Evolutionary conservation across 2,329 filamentous ascomycete genomes (phyloP), one percentile per base, ranked within the genome.

Genomic region (Verticillium nubilum): DNA sequence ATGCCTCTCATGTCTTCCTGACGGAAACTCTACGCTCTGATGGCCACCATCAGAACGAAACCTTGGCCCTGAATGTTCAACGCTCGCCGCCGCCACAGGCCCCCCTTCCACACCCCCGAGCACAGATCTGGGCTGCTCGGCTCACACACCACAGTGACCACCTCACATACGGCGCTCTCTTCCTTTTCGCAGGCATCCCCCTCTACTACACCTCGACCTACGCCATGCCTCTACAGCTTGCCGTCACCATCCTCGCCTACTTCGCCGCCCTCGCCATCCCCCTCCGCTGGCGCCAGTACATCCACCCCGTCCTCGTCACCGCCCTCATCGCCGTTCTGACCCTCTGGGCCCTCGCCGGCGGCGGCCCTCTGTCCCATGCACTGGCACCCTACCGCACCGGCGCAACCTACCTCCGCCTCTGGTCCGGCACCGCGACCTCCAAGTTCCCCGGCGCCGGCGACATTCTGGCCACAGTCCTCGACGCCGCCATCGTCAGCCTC

Each of bases 281-380:
- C 0, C 67, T 74, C 0, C 69, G 64, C 2, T 85, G 80, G 76
- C 73, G 74, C 23, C 77, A 78, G 50, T 79, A 82, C 63, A 72
- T 86, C 3, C 84, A 87, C 67, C 84, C 84, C 0, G 83, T 86
- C 1, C 72, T 86, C 3, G 77, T 84, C 7, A 81, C 82, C 1
- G 81, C 84, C 1, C 74, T 80, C 12, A 65, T 81, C 61, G 82
- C 81, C 1, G 77, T 85, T 9, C 69, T 86, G 1, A 70, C 73
- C 1, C 71, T 86, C 60, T 86, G 81, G 78, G 70, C 80, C 9
- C 72, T 86, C 2, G 82, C 80, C 0, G 70, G 71, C 3, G 73
- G 76, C n/a, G 69, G 77, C 13, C 66, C 61, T 10, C 72, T 87
- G 1, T 56, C 67, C 7, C 63, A 70, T 0, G 74, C 77, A 0